Evolutionary conservation across 768 basidiomycete genomes (phyloP).

Genomic region (Xerocomus spinulosus): DNA sequence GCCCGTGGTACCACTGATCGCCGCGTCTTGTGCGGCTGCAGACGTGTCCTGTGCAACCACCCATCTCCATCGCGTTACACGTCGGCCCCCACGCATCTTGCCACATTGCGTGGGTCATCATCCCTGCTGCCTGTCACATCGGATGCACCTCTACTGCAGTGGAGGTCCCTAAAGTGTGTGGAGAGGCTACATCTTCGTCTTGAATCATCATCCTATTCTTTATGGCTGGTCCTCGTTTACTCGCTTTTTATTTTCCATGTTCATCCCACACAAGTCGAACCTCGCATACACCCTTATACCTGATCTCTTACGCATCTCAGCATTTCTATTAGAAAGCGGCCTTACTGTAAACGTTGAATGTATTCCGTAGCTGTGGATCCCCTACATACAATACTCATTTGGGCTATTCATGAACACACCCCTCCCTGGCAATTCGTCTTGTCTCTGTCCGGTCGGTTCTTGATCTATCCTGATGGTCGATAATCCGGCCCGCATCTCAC

Average conservation of each 20-base stretch:
- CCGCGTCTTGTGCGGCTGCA: background rate
- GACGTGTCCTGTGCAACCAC: background rate
- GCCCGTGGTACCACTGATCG: slow-evolving; percentile 7
- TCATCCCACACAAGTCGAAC: slow-evolving; percentile 6
- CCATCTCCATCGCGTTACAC: slow-evolving; percentile 2
- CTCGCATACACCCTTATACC: slow-evolving; percentile 22
- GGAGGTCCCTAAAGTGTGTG: slow-evolving; percentile 5
- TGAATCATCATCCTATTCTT: slow-evolving; percentile 8
- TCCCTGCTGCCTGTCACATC: slow-evolving; percentile 1
- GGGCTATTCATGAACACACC: slow-evolving; percentile 12
- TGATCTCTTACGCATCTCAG: slow-evolving; percentile 16
- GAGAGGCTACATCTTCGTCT: slow-evolving; percentile 4
- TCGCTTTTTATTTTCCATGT: slow-evolving; percentile 3
- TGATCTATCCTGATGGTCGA: background rate
- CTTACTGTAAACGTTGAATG: slow-evolving; percentile 24
- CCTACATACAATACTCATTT: slow-evolving; percentile 19
- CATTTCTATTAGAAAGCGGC: slow-evolving; percentile 24
- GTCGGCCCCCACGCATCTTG: slow-evolving; percentile 4
- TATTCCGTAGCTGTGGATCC: slow-evolving; percentile 21
- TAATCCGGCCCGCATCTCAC: background rate
- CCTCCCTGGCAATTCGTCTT: background rate
- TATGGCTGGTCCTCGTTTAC: slow-evolving; percentile 25
- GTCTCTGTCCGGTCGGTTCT: background rate
- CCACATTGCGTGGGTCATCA: slow-evolving; percentile 4
- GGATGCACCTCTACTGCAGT: slow-evolving; percentile 4